phyloP scores from a whole-genome alignment of 768 basidiomycete species.

The Daedaleopsis nitida region DNA sequence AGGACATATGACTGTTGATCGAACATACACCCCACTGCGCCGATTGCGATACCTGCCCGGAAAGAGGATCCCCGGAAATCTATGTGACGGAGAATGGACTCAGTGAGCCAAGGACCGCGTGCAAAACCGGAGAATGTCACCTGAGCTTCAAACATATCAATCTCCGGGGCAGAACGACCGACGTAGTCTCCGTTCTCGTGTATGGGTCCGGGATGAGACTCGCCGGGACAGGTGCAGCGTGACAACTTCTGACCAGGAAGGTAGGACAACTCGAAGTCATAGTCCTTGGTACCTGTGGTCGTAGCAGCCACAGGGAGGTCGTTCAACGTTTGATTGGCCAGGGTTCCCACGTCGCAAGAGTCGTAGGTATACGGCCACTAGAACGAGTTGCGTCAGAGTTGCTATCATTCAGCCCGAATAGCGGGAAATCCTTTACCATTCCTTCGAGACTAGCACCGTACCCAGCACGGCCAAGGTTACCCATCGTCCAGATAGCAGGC shows the following conservation, averaged over 20 bases:
- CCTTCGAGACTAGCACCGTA: conserved; percentile 88
- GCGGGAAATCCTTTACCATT: conserved; percentile 47
- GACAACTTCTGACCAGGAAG: conserved; percentile 85
- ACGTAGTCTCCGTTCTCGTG: conserved; percentile 74
- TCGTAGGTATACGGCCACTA: conserved; percentile 87
- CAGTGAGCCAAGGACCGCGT: conserved; percentile 18
- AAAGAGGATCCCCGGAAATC: conserved; percentile 45
- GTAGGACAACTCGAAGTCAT: conserved; percentile 55
- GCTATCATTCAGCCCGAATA: not conserved
- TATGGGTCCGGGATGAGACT: conserved; percentile 82
- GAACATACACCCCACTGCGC: conserved; percentile 70
- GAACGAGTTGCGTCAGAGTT: not conserved
- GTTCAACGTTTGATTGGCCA: conserved; percentile 72
- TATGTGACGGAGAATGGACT: not conserved
- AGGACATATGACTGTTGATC: not conserved
- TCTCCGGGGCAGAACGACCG: conserved; percentile 85
- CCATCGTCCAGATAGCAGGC: conserved; percentile 62
- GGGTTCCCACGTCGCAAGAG: conserved; percentile 66
- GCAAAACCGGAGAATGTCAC: conserved; percentile 46
- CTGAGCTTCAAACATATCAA: conserved; percentile 88
- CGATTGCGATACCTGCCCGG: conserved; percentile 79
- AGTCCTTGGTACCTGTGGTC: conserved; percentile 52
- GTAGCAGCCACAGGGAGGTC: conserved; percentile 66
- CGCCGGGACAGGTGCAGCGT: conserved; percentile 83
- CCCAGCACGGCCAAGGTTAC: conserved; percentile 85